Evolutionary conservation across 495 filamentous ascomycete species (phyloP), one percentile per base, ranked within the genome.

Genomic region (Aspergillus taichungensis): DNA sequence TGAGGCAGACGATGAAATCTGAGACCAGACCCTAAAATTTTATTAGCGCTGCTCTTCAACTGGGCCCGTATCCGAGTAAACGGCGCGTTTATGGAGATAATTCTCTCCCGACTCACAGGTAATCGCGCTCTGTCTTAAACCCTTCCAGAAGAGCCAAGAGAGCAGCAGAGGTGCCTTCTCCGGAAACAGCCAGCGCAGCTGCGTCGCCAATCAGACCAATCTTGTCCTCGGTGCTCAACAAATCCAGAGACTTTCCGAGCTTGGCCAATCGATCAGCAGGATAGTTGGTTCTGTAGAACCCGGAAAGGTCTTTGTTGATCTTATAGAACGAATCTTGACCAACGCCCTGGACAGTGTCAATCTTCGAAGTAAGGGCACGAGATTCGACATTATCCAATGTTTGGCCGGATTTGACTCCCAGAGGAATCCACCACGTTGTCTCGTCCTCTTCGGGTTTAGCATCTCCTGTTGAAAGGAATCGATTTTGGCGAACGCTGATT

Each of bases 401-500:
- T 43, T 63, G 39, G 11, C 68, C 75, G 8, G 78, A 75, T 55
- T 81, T 83, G 36, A 98, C 69, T 14, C 83, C 83, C 10, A 97
- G 74, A 12, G 92, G 92, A 53, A 96, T 78, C 90, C 92, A 96
- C 92, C 92, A 98, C n/a, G 76, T 80, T 2, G 88, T 94, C 58
- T 84, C 62, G 61, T 98, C 88, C 42, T 98, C 92, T 55, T 88
- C 82, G 5, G 87, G 80, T 58, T 88, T 94, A 37, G 85, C 84
- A 61, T 97, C 92, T 10, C 92, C 92, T 28, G 87, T 89, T 34
- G 81, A 84, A 11, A 98, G 72, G 73, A 95, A 98, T 46, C 92
- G 83, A 35, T 73, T 80, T 64, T 98, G 92, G 44, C 82, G 83
- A 40, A 97, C 65, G 30, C 77, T 74, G 47, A 98, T 85, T 55